Base-by-base conservation (phyloP, 306 rosid genomes). In the Rosa multiflora region DNA sequence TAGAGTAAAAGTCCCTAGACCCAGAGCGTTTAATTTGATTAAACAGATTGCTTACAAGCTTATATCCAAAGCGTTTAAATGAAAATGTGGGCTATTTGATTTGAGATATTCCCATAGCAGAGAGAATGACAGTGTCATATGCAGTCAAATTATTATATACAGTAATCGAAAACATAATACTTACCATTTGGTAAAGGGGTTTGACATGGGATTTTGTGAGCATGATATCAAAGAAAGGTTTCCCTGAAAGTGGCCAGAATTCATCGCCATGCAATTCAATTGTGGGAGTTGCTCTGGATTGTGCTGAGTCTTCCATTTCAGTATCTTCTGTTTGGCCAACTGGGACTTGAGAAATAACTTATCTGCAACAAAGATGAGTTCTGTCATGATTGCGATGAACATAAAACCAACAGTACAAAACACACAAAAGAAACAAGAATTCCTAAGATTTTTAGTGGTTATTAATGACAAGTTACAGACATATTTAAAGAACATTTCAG, bases 201-300 rank as follows among this genome's bases (percentile, higher is more conserved):
- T 6, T 3, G 67, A 86, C 77, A 44, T 76, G 76, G 71, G 88
- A n/a, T 72, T 75, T 78, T 29, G 78, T 13, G 74, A 90, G 74
- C 63, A 90, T 5, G 15, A 67, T 3, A 51, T 76, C 67, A 40
- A 8, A 80, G 78, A 70, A 83, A 62, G 87, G 88, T 72, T 78
- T 72, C 70, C 83, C 85, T 8, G 87, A 83, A 73, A 90, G 94
- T 8, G 94, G 91, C 68, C 79, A 77, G 73, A 67, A 63, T 59
- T 80, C 86, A 71, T 44, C 78, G 67, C 82, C 81, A 66, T 76
- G 79, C 64, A 84, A 61, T 81, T 73, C 70, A 37, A 52, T 53
- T 12, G 4, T 5, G 20, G 49, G 35, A 53, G 39, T 37, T 73
- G 76, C 39, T 73, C 37, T 5, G 49, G 18, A 26, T 3, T 52